phyloP scores from a whole-genome alignment of 805 yeast species.

The Spathaspora passalidarum region DNA sequence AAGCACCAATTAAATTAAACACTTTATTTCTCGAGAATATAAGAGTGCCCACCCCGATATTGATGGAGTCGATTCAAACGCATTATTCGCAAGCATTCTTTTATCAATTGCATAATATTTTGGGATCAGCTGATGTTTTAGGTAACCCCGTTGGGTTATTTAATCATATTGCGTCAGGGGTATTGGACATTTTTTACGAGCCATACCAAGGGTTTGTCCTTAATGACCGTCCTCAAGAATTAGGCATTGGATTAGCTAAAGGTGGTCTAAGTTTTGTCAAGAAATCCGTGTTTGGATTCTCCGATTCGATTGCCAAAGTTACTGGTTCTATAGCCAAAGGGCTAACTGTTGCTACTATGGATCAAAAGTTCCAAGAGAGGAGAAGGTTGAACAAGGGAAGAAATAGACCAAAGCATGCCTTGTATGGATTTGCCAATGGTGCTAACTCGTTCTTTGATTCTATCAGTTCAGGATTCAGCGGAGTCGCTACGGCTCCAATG shows the following conservation, averaged over 20 bases:
- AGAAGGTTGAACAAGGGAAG: constrained; percentile 73
- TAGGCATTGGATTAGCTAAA: constrained; percentile 92
- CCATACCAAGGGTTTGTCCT: constrained; percentile 94
- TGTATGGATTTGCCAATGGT: constrained; percentile 80
- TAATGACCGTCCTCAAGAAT: constrained; percentile 93
- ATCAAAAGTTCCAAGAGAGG: constrained; percentile 75
- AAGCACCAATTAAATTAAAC: constrained; percentile 89
- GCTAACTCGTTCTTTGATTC: constrained; percentile 89
- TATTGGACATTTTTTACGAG: constrained; percentile 92
- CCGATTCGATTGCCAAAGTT: constrained; percentile 89
- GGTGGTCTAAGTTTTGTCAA: constrained; percentile 94
- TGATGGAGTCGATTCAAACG: constrained; percentile 66
- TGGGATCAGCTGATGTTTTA: constrained; percentile 93
- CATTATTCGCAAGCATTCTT: constrained; percentile 92
- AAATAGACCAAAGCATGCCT: constrained; percentile 79
- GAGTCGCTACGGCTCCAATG: constrained; percentile 86
- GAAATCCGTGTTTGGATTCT: constrained; percentile 90
- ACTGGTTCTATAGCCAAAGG: constrained; percentile 96
- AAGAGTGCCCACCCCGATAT: constrained; percentile 76
- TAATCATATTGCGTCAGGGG: constrained; percentile 90
- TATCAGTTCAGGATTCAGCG: constrained; percentile 81
- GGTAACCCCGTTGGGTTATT: constrained; percentile 98
- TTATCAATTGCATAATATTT: constrained; percentile 84
- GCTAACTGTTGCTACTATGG: constrained; percentile 85
- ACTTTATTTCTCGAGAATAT: constrained; percentile 86